Conservation (phyloP, 768 basidiomycete genomes). For the Termitomyces sp. region DNA sequence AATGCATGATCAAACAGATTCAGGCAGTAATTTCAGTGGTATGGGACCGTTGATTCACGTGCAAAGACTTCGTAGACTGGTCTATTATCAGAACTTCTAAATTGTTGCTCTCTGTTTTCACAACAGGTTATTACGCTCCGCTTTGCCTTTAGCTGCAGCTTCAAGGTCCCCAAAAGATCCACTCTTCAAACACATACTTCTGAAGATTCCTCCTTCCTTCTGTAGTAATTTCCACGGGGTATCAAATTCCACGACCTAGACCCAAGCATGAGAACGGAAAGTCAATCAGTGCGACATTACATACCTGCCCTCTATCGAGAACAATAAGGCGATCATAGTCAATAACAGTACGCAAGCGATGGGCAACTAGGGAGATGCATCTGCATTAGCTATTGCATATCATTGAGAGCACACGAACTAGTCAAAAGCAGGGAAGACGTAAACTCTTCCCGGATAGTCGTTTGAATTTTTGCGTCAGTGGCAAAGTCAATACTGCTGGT, state of each 20-base stretch:
- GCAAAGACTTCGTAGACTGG: background rate
- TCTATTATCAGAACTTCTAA: background rate
- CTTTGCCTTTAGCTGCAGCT: constrained; percentile 16
- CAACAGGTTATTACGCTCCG: background rate
- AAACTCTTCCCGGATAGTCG: constrained; percentile 85
- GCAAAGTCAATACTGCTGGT: constrained; percentile 85
- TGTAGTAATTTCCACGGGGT: constrained; percentile 65
- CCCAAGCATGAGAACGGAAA: background rate
- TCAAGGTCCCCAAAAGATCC: constrained; percentile 21
- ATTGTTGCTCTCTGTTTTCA: background rate
- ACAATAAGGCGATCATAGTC: constrained; percentile 80
- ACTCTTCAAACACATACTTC: constrained; percentile 22
- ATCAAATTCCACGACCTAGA: constrained; percentile 59
- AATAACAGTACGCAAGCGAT: constrained; percentile 72
- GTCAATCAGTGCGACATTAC: background rate
- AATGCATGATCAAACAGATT: background rate
- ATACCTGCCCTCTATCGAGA: constrained; percentile 62
- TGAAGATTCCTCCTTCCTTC: constrained; percentile 50
- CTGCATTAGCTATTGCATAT: background rate
- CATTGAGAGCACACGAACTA: constrained; percentile 34
- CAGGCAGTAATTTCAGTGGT: too few relatives aligned
- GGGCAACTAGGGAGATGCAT: constrained; percentile 44
- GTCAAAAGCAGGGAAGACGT: constrained; percentile 68
- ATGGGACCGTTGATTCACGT: background rate
- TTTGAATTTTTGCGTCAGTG: constrained; percentile 88